Conservation (phyloP, 805 yeast genomes). For the Candida krabiensis region DNA sequence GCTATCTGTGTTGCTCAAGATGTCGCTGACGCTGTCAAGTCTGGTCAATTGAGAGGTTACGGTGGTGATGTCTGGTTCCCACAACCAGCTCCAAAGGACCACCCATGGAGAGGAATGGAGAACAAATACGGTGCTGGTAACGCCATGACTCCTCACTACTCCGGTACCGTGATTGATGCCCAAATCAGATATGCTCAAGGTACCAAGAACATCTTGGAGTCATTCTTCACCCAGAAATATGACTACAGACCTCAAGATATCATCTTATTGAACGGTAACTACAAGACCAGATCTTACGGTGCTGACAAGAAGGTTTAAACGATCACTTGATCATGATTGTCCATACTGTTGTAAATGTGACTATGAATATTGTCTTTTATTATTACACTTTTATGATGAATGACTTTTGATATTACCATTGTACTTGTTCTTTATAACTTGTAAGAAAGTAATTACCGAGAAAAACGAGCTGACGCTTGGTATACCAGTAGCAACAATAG, state of each 20-base stretch:
- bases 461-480: no score
- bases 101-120: slow-evolving; percentile 73
- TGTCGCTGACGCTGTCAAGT: slow-evolving; percentile 68
- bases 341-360: no score
- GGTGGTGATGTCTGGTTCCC: slow-evolving; percentile 87
- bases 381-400: no score
- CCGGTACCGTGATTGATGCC: slow-evolving; percentile 81
- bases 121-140: slow-evolving; percentile 73
- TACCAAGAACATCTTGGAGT: slow-evolving; percentile 60
- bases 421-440: no score
- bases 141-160: slow-evolving; percentile 82
- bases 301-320: slow-evolving; percentile 35
- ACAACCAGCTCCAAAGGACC: slow-evolving; percentile 79
- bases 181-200: slow-evolving; percentile 74
- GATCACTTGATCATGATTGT: no score
- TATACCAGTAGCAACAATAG: no score
- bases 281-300: slow-evolving; percentile 76
- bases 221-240: slow-evolving; percentile 58
- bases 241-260: slow-evolving; percentile 79
- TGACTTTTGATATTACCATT: no score
- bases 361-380: no score
- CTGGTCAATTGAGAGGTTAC: slow-evolving; percentile 73
- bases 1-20: slow-evolving; percentile 74
- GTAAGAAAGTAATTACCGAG: no score
- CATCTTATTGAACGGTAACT: slow-evolving; percentile 68